phyloP scores from a whole-genome alignment of 805 yeast species.

The Debaryomyces hansenii region DNA sequence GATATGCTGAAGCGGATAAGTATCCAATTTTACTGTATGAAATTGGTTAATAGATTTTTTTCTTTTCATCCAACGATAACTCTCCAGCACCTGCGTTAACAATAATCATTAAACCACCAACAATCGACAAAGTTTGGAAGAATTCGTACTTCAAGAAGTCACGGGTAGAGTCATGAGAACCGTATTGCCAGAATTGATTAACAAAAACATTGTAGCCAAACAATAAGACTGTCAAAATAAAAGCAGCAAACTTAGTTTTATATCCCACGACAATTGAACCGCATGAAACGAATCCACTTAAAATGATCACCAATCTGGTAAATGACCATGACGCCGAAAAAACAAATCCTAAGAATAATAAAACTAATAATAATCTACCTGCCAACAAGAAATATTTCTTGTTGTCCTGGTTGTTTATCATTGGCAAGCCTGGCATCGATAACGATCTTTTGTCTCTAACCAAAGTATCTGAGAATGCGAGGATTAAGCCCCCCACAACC shows the following conservation, averaged over 20 bases:
- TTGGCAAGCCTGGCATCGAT: constrained; percentile 74
- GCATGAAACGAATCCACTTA: constrained; percentile 70
- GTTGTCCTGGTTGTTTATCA: constrained; percentile 67
- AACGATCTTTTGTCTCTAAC: constrained; percentile 70
- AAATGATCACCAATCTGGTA: constrained; percentile 59
- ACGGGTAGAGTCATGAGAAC: constrained; percentile 68
- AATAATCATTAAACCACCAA: constrained; percentile 88
- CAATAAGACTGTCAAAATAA: constrained; percentile 64
- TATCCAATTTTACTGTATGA: neutral
- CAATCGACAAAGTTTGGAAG: constrained; percentile 91
- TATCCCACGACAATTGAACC: constrained; percentile 85
- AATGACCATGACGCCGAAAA: constrained; percentile 73
- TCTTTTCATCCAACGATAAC: constrained; percentile 90
- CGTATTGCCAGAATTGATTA: constrained; percentile 88
- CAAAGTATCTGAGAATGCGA: constrained; percentile 83
- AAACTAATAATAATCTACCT: constrained; percentile 82
- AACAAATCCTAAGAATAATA: constrained; percentile 83
- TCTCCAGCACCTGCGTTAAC: constrained; percentile 97
- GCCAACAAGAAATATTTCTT: constrained; percentile 82
- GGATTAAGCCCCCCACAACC: constrained; percentile 87
- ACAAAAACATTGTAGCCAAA: constrained; percentile 72
- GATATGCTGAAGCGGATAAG: neutral
- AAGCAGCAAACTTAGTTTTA: constrained; percentile 88
- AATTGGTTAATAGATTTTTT: constrained; percentile 67
- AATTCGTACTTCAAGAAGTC: constrained; percentile 90